Evolutionary conservation across 306 rosid species (phyloP).

Genomic region (Oemleria cerasiformis): DNA sequence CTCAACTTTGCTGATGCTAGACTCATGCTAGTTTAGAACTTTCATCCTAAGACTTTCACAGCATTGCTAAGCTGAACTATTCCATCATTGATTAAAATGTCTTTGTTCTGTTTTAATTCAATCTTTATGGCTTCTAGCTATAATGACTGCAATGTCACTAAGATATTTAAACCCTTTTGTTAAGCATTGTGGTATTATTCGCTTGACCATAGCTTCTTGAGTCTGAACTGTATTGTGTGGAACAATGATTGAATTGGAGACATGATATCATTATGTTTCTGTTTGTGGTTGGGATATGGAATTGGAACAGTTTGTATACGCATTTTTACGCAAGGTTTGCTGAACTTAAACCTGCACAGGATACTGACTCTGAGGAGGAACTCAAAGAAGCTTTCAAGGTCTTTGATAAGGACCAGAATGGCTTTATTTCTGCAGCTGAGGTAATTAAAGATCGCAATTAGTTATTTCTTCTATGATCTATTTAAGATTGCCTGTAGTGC

Average conservation of each 20-base stretch:
- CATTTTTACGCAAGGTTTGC: background rate
- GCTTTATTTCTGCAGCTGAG: constrained; percentile 35
- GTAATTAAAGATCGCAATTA: constrained; percentile 1
- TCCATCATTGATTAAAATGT: background rate
- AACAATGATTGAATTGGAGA: background rate
- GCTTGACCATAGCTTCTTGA: background rate
- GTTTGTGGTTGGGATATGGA: background rate
- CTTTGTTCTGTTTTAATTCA: background rate
- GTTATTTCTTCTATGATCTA: background rate
- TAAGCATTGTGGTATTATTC: background rate
- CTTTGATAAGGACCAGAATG: constrained; percentile 31
- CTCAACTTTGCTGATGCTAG: background rate
- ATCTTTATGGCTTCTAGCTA: background rate
- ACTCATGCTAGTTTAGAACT: background rate
- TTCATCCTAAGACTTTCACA: background rate
- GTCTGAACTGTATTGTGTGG: background rate
- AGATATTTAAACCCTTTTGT: background rate
- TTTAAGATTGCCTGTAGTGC: background rate
- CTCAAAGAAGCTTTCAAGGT: constrained; percentile 29
- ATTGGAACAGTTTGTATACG: background rate
- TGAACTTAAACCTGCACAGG: constrained; percentile 8
- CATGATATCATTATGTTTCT: background rate
- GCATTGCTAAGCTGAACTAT: background rate
- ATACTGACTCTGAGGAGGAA: constrained; percentile 33
- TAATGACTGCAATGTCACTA: background rate